Base-by-base conservation (phyloP, 2,329 filamentous ascomycete genomes). In the Fusarium paranaense region DNA sequence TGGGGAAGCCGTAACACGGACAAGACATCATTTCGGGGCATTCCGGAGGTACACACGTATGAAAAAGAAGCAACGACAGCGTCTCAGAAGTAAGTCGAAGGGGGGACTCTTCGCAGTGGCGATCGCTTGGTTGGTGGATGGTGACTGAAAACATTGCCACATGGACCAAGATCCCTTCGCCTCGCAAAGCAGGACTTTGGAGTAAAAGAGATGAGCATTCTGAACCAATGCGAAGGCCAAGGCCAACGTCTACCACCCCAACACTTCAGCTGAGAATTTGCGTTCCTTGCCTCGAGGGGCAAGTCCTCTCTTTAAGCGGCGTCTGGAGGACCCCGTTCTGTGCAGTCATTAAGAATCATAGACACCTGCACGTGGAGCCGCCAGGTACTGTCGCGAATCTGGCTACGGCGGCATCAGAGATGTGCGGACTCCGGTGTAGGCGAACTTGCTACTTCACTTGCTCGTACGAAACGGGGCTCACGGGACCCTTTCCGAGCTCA, bases 1-100 rank as follows among this genome's bases (percentile, higher is more conserved):
- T 32, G 33, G 13, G 20, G 22, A 59, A 52, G 45, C 16, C 62
- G 37, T 61, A 22, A 33, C 20, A 61, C 45, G 37, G 38, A 52
- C 37, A 30, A 50, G 62, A 62, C 56, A 32, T 65, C 56, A 65
- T 65, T 33, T 68, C 62, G 62, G 66, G 37, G 57, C 62, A 54
- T 68, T 59, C 66, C 62, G 66, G 60, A 59, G 45, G 25, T 54
- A 33, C 50, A 32, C 30, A 14, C 54, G 14, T 30, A 25, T 70
- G 38, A n/a, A 61, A 61, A 61, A 67, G 47, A 69, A 71, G 37
- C 45, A 71, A 32, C 11, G 45, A 30, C 33, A 25, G n/a, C 45
- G n/a, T 58, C 40, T 54, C n/a, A 45, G 27, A 52, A 50, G 25
- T 16, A 57, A 40, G 60, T 37, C 22, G 11, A 47, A 37, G 35